Evolutionary conservation across 352 stramenopile species (phyloP), one percentile per base, ranked within the genome.

Genomic region (Phytophthora megakarya): DNA sequence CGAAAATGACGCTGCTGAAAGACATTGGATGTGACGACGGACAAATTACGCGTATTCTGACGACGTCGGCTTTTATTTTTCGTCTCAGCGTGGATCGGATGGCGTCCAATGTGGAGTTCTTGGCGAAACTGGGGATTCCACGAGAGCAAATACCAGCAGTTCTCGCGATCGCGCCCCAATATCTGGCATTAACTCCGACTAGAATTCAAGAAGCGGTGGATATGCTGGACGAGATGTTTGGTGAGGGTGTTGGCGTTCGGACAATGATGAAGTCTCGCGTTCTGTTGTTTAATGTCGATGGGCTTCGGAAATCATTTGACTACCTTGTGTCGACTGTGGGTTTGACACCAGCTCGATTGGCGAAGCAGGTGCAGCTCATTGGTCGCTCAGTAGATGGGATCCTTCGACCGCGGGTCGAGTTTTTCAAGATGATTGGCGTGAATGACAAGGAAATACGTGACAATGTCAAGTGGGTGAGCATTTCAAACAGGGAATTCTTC

Each of bases 341-440:
- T 10, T 65, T 75, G 21, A 23, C 64, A 0, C 46, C 25, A 22
- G 66, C 80, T 16, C 66, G 65, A 1, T 30, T 88, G 19, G 23
- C 21, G 3, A 52, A 39, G 32, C 66, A 78, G 19, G 32, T 65
- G 18, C 32, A 9, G 6, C 33, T 80, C 25, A 61, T 84, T 40
- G 78, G 70, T 57, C 76, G 78, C 40, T 81, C 44, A 37, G 65
- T 77, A 19, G 59, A 75, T 28, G 48, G 65, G 48, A 63, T 88
- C 33, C 23, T 79, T 11, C 65, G 60, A 3, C 76, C 78, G 15
- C 76, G 78, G 26, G 71, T 68, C 33, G 55, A 82, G 63, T 86
- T 73, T 15, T 39, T 86, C 21, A 2, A 22, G 13, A 16, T 13
- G 33, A 32, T 54, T 16, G 19, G 7, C 42, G 16, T 35, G 21